Evolutionary conservation across 202 grass and related monocot species (phyloP), one percentile per base, ranked within the genome.

Genomic region (Hordeum pubiflorum): DNA sequence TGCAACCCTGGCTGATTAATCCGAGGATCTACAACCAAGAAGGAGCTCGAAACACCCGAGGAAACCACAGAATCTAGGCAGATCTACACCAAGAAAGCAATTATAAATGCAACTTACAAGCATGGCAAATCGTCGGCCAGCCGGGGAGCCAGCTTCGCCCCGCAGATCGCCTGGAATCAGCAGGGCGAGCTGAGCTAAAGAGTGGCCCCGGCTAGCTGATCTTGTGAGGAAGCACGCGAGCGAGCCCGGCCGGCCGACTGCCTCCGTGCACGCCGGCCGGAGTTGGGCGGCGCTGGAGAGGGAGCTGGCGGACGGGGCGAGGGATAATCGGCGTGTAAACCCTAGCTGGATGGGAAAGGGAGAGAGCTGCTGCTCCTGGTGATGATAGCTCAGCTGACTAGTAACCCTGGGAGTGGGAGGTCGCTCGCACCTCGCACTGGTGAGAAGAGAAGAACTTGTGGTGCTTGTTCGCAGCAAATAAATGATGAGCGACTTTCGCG

Each of bases 401-500:
- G 61, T 55, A 26, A 70, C 58, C 32, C 29, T 70, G 54, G 69
- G 57, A 41, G 37, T 34, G 37, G 37, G 48, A 54, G 50, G 50
- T 54, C 50, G 50, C 50, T n/a, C 17, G 40, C 40, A 3, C 2
- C 57, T 39, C 69, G 23, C 83, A 32, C 32, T 20, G 21, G 69
- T n/a, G 40, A 24, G 65, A 32, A 24, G 65, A 32, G 31, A 76
- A 72, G 17, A 81, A 72, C 64, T 32, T 89, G 78, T 85, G 87
- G 20, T 58, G 67, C 39, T 77, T 18, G 34, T 74, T 81, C 23
- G 60, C 67, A 64, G 33, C 72, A 18, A n/a, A 66, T 61, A 78
- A 89, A 78, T 69, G 38, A 69, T 8, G 21, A 69, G 58, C 71
- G 62, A 38, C 66, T 69, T 69, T 86, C 62, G 59, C 61, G 60